These are phyloP conservation scores for Russula sp. DNA, from an alignment of 768 basidiomycete genomes.

Conservation along the genomic window DNA sequence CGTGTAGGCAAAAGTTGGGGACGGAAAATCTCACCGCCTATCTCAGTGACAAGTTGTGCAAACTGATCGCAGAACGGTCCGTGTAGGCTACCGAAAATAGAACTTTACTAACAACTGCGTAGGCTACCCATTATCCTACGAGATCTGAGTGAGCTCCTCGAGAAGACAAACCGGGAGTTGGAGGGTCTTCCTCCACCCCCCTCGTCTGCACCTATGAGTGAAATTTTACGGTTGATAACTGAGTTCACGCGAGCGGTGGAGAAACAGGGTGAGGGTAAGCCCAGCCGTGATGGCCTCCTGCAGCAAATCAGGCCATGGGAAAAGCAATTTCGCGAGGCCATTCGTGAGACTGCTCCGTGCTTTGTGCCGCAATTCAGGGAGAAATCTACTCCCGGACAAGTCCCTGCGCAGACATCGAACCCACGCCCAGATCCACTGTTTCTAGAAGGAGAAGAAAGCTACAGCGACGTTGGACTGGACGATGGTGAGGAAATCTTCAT, in stretches of 20 bases:
- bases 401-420: too few relatives aligned
- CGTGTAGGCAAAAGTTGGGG: slow-evolving; percentile 48
- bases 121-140: slow-evolving; percentile 61
- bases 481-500: slow-evolving; percentile 37
- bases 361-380: too few relatives aligned
- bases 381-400: too few relatives aligned
- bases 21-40: slow-evolving; percentile 52
- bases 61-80: slow-evolving; percentile 56
- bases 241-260: slow-evolving; percentile 36
- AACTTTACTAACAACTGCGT: not conserved
- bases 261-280: too few relatives aligned
- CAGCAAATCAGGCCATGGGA: too few relatives aligned
- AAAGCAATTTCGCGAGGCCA: too few relatives aligned
- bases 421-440: slow-evolving; percentile 11
- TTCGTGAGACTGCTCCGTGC: too few relatives aligned
- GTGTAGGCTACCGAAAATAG: slow-evolving; percentile 10
- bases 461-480: not conserved
- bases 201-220: slow-evolving; percentile 49
- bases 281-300: too few relatives aligned
- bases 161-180: slow-evolving; percentile 33
- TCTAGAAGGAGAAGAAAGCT: slow-evolving; percentile 25
- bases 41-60: slow-evolving; percentile 55
- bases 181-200: slow-evolving; percentile 44
- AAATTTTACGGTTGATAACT: slow-evolving; percentile 45
- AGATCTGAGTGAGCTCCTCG: slow-evolving; percentile 46